phyloP scores from a whole-genome alignment of 352 stramenopile species.

The Globisporangium solare region DNA sequence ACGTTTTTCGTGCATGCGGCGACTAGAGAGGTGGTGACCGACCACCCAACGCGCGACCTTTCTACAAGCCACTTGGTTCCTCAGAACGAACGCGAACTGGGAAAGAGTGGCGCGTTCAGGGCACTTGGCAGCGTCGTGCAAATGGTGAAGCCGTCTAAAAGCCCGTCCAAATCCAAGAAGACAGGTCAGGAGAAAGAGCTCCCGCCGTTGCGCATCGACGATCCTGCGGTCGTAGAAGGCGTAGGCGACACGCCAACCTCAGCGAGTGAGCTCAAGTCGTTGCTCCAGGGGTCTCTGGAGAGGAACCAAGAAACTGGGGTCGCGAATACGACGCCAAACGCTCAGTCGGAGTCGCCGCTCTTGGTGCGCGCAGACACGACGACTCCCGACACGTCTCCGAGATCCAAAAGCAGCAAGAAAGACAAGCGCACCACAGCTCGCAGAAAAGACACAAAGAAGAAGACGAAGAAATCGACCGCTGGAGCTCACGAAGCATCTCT shows the following conservation, averaged over 20 bases:
- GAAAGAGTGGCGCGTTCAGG: neutral
- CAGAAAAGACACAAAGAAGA: neutral
- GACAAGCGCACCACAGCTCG: neutral
- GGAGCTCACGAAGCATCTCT: neutral
- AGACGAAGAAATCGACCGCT: neutral
- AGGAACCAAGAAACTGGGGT: constrained; percentile 4
- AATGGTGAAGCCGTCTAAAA: too few species aligned
- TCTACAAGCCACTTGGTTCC: neutral
- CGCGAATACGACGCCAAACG: constrained; percentile 20
- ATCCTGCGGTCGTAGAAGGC: neutral
- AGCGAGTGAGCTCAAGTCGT: constrained; percentile 16
- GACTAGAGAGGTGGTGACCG: neutral
- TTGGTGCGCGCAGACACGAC: constrained; percentile 22
- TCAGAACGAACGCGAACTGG: neutral
- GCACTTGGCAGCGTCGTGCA: too few species aligned
- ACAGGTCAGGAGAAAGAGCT: neutral
- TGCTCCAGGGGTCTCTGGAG: constrained; percentile 12
- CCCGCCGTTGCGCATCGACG: neutral
- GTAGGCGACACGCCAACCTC: neutral
- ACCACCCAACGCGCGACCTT: too few species aligned
- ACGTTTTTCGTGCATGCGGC: too few species aligned
- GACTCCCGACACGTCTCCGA: constrained; percentile 7
- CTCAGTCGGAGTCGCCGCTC: constrained; percentile 32
- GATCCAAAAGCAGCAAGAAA: constrained; percentile 1
- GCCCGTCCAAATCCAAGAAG: neutral